These are phyloP conservation scores for Clarireedia monteithiana DNA, from an alignment of 2,329 filamentous ascomycete species.

Conservation along the genomic window DNA sequence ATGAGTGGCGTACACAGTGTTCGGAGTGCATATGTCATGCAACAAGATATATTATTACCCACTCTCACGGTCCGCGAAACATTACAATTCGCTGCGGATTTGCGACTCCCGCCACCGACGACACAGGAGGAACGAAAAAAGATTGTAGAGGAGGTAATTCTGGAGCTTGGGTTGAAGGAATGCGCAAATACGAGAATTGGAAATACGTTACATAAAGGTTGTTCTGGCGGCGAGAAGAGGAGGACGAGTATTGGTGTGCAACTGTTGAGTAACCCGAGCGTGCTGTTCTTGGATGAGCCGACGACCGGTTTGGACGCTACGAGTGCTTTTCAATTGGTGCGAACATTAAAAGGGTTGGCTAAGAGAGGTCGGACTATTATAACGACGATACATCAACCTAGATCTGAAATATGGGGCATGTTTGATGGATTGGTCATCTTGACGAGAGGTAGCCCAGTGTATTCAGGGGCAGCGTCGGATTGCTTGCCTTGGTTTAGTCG, in stretches of 20 bases:
- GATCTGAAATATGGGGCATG: conserved; percentile 72
- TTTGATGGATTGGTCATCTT: conserved; percentile 67
- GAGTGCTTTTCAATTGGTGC: conserved; percentile 65
- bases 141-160: conserved; percentile 69
- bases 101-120: conserved; percentile 58
- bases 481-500: conserved; percentile 57
- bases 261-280: conserved; percentile 68
- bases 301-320: conserved; percentile 73
- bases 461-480: conserved; percentile 50
- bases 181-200: conserved; percentile 70
- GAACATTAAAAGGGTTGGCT: conserved; percentile 61
- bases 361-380: conserved; percentile 63
- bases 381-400: conserved; percentile 68
- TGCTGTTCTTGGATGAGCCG: conserved; percentile 72
- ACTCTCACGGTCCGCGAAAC: conserved; percentile 72
- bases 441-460: conserved; percentile 59
- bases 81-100: conserved; percentile 61
- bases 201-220: conserved; percentile 62
- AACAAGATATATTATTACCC: conserved; percentile 67
- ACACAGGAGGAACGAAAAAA: conserved; percentile 48
- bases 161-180: conserved; percentile 68
- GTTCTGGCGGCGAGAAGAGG: conserved; percentile 72
- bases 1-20: conserved; percentile 43
- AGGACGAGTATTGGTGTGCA: conserved; percentile 72
- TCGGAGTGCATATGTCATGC: conserved; percentile 64